Evolutionary conservation across 2,329 filamentous ascomycete species (phyloP), one percentile per base, ranked within the genome.

Genomic region (Didymella pomorum): DNA sequence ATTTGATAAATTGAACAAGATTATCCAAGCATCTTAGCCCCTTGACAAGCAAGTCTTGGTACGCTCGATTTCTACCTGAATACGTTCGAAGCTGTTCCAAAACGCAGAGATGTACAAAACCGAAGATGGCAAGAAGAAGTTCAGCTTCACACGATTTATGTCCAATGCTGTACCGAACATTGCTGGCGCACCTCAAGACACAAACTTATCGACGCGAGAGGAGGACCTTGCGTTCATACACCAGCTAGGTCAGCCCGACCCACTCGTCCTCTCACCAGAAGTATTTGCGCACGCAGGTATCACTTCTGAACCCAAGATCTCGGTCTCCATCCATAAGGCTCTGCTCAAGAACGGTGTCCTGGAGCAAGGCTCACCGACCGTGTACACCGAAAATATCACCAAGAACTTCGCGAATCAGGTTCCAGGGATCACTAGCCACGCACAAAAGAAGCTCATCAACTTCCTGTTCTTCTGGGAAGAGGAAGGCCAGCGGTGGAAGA

Each of bases 391-490:
- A 10, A 52, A 28, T 1, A 52, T 57, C 14, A 57, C 54, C 11
- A 42, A 43, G 28, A 46, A 52, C 20, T 57, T 52, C 12, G 48
- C 54, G 9, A 52, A 52, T 16, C 54, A 57, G n/a, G 48, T 57
- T 3, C 37, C 54, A 0, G 43, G 29, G 12, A 57, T 57, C 21
- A 52, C 54, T 4, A 57, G 48, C 21, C 48, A 52, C 9, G 48
- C 54, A 43, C 54, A 57, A 35, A 52, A 52, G 28, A 57, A 57
- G 33, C 48, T 57, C 11, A 52, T 57, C 48, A 52, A 52, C 21
- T 57, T 57, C 18, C 18, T 57, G 48, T 57, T 57, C n/a, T 57
- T 57, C 28, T 52, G 54, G 54, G 48, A 52, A 18, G 54, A 57
- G 14, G 54, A 57, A 14, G 42, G 54, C 5, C 49, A 48, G 12